Evolutionary conservation across 495 filamentous ascomycete genomes (phyloP).

Genomic region (Beverwykella pulmonaria): DNA sequence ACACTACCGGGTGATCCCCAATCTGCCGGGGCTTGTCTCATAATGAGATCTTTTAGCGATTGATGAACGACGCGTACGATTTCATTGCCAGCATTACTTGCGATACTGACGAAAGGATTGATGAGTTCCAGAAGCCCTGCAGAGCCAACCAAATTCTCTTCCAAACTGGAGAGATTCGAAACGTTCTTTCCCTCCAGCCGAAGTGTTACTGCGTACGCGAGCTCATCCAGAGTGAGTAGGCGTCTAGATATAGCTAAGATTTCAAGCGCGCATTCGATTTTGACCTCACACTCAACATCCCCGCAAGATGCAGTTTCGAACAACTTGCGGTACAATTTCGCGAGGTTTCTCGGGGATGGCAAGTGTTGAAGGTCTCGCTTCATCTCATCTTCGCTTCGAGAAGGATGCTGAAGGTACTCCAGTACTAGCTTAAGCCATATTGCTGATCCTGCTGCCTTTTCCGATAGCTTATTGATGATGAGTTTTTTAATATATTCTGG

Average conservation of each 20-base stretch:
- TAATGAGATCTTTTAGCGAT: constrained; percentile 4
- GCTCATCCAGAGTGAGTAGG: constrained; percentile 4
- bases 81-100: neutral
- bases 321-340: constrained; percentile 3
- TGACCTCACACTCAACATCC: neutral
- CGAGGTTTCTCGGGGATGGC: neutral
- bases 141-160: neutral
- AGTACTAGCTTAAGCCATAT: constrained; percentile 3
- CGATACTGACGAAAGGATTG: constrained; percentile 6
- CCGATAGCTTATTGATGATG: neutral
- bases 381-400: neutral
- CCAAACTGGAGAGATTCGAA: neutral
- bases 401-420: constrained; percentile 3
- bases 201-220: constrained; percentile 1
- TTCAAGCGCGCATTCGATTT: constrained; percentile 4
- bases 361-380: constrained; percentile 8
- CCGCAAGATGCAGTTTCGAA: neutral
- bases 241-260: constrained; percentile 4
- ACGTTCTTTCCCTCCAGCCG: constrained; percentile 1
- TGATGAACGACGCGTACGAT: constrained; percentile 10
- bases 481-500: constrained; percentile 4
- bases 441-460: neutral
- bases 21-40: neutral
- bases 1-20: neutral
- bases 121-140: constrained; percentile 3